phyloP scores from a whole-genome alignment of 305 asterid genomes.

The Euphrasia arctica region DNA sequence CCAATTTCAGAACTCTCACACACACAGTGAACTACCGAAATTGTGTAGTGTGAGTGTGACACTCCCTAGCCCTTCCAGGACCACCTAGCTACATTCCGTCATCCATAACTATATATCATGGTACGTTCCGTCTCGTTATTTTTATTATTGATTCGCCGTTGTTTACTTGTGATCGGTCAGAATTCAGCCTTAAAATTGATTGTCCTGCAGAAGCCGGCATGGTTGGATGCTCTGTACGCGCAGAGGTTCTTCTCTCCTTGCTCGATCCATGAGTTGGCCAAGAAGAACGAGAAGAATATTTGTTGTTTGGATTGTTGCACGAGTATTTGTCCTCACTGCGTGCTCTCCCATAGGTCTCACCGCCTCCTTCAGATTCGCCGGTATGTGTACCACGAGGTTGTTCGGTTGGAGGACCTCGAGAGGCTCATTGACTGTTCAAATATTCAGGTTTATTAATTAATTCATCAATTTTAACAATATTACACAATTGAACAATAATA shows the following conservation, averaged over 20 bases:
- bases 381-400: conserved; percentile 90
- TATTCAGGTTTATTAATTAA: conserved; percentile 55
- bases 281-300: conserved; percentile 90
- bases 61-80: neutral
- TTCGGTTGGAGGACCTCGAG: conserved; percentile 85
- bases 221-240: conserved; percentile 73
- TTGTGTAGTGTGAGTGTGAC: neutral
- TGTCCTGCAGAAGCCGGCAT: conserved; percentile 51
- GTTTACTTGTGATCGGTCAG: neutral
- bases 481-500: neutral
- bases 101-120: conserved; percentile 28
- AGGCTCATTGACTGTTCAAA: conserved; percentile 85
- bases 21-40: neutral
- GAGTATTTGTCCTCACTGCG: conserved; percentile 95
- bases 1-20: too few species aligned
- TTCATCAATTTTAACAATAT: neutral
- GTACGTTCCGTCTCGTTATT: conserved; percentile 20
- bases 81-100: neutral
- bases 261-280: conserved; percentile 65
- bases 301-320: conserved; percentile 89
- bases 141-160: neutral
- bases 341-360: conserved; percentile 71
- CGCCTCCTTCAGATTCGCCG: conserved; percentile 92
- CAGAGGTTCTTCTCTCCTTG: conserved; percentile 76
- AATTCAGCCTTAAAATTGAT: neutral